Percentiles rank a stretch among this genome's conserved stretches.
Evolutionary conservation across 2,329 filamentous ascomycete species (phyloP).

Genomic region (Allantophomopsis cytisporea): DNA sequence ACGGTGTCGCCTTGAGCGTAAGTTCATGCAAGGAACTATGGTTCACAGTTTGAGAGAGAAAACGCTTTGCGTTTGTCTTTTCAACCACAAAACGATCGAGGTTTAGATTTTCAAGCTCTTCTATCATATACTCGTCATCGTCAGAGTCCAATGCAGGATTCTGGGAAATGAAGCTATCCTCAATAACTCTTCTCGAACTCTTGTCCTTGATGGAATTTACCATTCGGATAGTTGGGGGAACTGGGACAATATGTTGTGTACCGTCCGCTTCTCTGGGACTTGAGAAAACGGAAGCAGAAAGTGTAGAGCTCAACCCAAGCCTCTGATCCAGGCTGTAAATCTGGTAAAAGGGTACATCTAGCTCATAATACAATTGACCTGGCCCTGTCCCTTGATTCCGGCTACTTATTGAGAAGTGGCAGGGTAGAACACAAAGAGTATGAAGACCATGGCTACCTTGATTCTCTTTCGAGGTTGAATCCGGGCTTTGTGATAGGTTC

Average conservation of each 20-base stretch:
- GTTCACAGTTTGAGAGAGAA: too few species aligned
- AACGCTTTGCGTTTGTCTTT: too few species aligned
- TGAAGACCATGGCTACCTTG: too few species aligned
- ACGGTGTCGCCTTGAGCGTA: too few species aligned
- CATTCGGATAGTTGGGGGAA: not conserved
- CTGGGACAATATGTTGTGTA: not conserved
- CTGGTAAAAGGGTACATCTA: conserved; percentile 31
- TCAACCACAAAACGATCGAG: too few species aligned
- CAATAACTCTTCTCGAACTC: conserved; percentile 1
- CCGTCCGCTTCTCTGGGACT: not conserved
- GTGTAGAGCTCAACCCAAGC: conserved; percentile 27
- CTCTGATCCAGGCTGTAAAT: conserved; percentile 27
- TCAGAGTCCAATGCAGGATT: conserved; percentile 5
- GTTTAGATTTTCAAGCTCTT: too few species aligned
- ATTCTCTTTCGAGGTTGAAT: too few species aligned
- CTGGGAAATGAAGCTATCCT: conserved; percentile 14
- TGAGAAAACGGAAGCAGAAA: conserved; percentile 17
- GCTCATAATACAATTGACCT: conserved; percentile 16
- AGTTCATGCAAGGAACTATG: not conserved
- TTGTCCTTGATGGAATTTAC: not conserved
- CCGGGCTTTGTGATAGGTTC: too few species aligned
- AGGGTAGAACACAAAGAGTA: too few species aligned
- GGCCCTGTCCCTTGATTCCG: not conserved
- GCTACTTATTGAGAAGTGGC: too few species aligned
- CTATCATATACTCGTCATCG: not conserved